These are phyloP conservation scores for Fusarium veterinarium DNA, from an alignment of 2,329 filamentous ascomycete genomes.

Conservation along the genomic window DNA sequence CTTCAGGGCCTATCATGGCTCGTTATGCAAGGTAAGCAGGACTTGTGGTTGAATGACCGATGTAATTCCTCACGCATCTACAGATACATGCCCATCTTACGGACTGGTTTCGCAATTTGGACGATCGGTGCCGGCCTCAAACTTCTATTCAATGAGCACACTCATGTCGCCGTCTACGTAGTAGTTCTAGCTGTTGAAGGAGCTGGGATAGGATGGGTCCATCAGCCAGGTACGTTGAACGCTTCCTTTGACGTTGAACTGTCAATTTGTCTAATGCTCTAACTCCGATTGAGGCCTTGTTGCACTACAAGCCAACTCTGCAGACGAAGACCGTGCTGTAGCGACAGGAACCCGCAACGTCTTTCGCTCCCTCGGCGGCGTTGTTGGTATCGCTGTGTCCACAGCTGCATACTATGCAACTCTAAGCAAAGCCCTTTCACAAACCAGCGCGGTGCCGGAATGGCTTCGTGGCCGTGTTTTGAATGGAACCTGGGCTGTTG, in stretches of 20 bases:
- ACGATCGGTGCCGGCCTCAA: neutral
- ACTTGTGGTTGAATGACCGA: rapidly evolving
- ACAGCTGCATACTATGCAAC: neutral
- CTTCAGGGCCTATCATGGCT: neutral
- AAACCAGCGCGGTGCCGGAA: rapidly evolving
- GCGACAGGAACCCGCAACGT: slow-evolving; percentile 7
- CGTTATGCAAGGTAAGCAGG: neutral
- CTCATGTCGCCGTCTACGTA: neutral
- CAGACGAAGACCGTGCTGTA: neutral
- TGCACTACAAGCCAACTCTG: neutral
- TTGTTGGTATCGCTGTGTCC: neutral
- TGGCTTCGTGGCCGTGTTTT: neutral
- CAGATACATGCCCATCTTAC: neutral
- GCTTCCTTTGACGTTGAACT: rapidly evolving
- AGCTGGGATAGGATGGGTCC: slow-evolving; percentile 2
- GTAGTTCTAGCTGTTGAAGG: neutral
- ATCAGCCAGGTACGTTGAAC: neutral
- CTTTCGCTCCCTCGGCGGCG: neutral
- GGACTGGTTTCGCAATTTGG: neutral
- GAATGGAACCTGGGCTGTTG: neutral
- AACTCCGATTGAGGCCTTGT: rapidly evolving
- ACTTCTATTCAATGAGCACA: neutral
- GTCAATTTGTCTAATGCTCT: rapidly evolving
- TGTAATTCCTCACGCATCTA: rapidly evolving
- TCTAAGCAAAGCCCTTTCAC: rapidly evolving